Evolutionary conservation across 106 monocot genomes (phyloP).

Genomic region (Dioscorea dumetorum): DNA sequence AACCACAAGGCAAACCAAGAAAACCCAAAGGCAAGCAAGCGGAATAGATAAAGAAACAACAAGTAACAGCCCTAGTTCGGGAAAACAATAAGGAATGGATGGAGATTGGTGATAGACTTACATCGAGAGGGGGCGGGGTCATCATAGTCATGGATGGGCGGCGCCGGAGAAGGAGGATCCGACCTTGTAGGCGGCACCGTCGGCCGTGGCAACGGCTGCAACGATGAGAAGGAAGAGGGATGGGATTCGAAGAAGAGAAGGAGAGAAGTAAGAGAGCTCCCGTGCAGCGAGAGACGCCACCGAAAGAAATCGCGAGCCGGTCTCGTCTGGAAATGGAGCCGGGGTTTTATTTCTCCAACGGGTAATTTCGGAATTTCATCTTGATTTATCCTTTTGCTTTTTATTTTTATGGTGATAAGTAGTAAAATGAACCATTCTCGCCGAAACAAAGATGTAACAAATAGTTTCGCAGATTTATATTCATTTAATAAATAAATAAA

Average conservation of each 20-base stretch:
- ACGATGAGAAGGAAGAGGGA: no score
- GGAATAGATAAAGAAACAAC: neutral
- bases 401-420: no score
- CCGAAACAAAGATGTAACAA: no score
- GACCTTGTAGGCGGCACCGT: neutral
- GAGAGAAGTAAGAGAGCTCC: no score
- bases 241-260: no score
- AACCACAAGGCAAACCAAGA: neutral
- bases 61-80: neutral
- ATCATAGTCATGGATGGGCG: constrained; percentile 36
- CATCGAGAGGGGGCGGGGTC: constrained; percentile 52
- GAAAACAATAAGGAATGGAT: neutral
- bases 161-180: neutral
- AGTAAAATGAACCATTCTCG: no score
- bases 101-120: neutral
- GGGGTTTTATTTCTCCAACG: constrained; percentile 8
- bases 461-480: no score
- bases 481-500: no score
- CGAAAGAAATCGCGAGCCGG: neutral
- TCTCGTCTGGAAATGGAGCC: neutral
- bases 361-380: constrained; percentile 8
- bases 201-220: neutral
- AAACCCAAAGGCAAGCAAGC: neutral
- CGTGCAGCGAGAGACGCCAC: neutral
- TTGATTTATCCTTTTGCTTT: no score